Evolutionary conservation across 2,329 filamentous ascomycete species (phyloP), one percentile per base, ranked within the genome.

Genomic region (Pseudogymnoascus sp.): DNA sequence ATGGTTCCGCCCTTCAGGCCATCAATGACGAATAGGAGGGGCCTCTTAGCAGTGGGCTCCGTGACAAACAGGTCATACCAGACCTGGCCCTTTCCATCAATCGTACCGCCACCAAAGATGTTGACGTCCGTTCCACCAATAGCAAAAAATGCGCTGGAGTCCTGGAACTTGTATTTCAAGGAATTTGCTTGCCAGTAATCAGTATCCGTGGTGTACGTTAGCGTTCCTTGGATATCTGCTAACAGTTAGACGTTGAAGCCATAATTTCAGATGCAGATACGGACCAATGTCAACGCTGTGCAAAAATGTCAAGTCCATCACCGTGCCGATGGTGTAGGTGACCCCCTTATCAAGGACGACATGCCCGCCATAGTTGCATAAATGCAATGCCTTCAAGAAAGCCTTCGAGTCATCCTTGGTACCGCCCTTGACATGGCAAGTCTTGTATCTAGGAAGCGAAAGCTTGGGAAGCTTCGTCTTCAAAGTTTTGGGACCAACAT

Each of bases 151-250:
- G 83, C 83, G 0, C 83, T 85, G 4, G 82, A 80, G 65, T 88
- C 88, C 68, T 90, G 87, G 74, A 84, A 90, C 5, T 75, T 76
- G 27, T 86, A 84, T 62, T 81, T 80, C 77, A 89, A 89, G 42
- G 80, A 78, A 68, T 88, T 80, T 7, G 78, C 79, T 65, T 86
- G 79, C 87, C 87, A 90, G 73, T 89, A 90, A 66, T 84, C 80
- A 1, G 85, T 86, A 69, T 90, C 84, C 59, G 86, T 81, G 62
- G 81, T 83, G 74, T 90, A 90, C 62, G 81, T 76, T 17, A 89
- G 78, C 21, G 79, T 80, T 21, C 84, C 85, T 68, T 81, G 79
- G 64, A 85, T 81, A 65, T 84, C 82, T 82, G 63, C 21, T 61
- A 31, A 2, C 35, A 31, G 42, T 61, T 21, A 58, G 38, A 10